These are phyloP conservation scores for Dryadomyces quercus-mongolicae DNA, from an alignment of 2,329 filamentous ascomycete species.

Conservation along the genomic window DNA sequence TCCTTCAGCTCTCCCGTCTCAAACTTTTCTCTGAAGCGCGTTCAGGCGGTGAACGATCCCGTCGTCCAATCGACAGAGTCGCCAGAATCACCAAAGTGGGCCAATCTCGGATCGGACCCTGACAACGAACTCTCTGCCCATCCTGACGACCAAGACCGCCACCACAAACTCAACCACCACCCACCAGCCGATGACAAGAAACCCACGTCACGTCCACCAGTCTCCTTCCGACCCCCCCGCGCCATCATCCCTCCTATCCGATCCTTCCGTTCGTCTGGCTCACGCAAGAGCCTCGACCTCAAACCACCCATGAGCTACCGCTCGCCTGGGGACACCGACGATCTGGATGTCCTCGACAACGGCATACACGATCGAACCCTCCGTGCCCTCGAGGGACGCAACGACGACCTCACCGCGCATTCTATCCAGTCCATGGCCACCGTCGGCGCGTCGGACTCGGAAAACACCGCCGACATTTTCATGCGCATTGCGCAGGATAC, in stretches of 20 bases:
- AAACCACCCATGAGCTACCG: slow-evolving; percentile 34
- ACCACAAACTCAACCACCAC: slow-evolving; percentile 2
- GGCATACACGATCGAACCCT: slow-evolving; percentile 36
- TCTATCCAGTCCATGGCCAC: slow-evolving; percentile 20
- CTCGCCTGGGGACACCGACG: slow-evolving; percentile 28
- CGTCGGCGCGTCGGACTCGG: slow-evolving; percentile 26
- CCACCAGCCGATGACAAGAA: slow-evolving; percentile 35
- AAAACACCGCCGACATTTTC: slow-evolving; percentile 47
- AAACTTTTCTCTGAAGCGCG: slow-evolving; percentile 20
- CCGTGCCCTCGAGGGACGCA: slow-evolving; percentile 36
- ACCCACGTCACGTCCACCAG: slow-evolving; percentile 31
- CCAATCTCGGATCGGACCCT: neutral
- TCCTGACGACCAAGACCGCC: neutral
- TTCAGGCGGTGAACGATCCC: slow-evolving; percentile 16
- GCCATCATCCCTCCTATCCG: slow-evolving; percentile 28
- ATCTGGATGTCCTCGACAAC: slow-evolving; percentile 21
- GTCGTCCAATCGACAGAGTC: neutral
- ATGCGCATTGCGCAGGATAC: slow-evolving; percentile 45
- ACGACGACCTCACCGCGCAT: slow-evolving; percentile 13
- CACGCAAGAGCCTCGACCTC: slow-evolving; percentile 39
- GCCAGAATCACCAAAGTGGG: neutral
- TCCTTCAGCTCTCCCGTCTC: slow-evolving; percentile 22
- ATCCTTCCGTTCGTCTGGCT: slow-evolving; percentile 42
- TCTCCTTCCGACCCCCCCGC: slow-evolving; percentile 35
- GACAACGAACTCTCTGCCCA: no score